Evolutionary conservation across 768 basidiomycete species (phyloP), one percentile per base, ranked within the genome.

Genomic region (Leccinum barrowsii): DNA sequence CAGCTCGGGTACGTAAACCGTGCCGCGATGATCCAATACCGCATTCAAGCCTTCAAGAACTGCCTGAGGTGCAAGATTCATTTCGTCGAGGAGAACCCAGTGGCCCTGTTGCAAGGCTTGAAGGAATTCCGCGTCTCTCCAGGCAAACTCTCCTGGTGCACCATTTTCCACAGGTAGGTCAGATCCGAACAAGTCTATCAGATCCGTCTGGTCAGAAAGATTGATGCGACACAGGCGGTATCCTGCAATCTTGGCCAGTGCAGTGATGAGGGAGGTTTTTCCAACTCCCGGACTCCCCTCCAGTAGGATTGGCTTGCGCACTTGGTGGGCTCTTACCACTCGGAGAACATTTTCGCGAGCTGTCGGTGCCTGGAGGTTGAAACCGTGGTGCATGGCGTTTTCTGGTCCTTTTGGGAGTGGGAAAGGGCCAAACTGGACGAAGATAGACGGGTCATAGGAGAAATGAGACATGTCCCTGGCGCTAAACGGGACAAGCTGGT

Each of bases 251-350:
- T 85, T 86, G 22, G 94, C 94, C 11, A 99, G 78, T 8, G 97
- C 96, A 17, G 87, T 81, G 52, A 98, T 78, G 4, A 99, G 81
- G 69, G 92, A 97, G 2, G 97, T 98, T 75, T 99, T 99, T 3
- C 97, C 97, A 13, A 98, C 97, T 0, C 97, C 97, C 11, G 97
- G 97, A 73, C 94, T 98, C 1, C 97, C 97, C 70, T 99, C 97
- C 8, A 99, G 80, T 12, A 99, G 80, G 58, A 99, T 92, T 0
- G 97, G 94, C 71, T 98, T 98, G 3, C 75, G 66, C 4, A 98
- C 77, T 71, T 98, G 97, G 59, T 89, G 91, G 3, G 94, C 97
- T 56, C 97, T 83, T 32, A 92, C 76, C 12, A 98, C 84, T 21
- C 96, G 88, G 80, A 90, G 83, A 19, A 90, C 88, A 71, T 99